Base-by-base conservation (phyloP, 768 basidiomycete genomes). In the Agaricus blazei region DNA sequence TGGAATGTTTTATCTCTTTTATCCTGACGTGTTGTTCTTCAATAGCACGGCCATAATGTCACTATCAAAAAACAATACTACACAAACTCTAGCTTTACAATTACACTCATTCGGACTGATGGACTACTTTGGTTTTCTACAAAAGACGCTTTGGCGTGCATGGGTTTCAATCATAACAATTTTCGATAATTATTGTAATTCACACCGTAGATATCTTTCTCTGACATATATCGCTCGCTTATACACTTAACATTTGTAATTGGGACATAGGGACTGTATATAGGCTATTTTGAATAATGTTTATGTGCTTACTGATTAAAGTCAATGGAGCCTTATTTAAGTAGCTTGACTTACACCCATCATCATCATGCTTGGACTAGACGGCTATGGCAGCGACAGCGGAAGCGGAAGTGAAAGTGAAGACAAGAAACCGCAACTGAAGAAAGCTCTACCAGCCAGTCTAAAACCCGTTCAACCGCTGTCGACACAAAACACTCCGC, bases 371-470 rank as follows among this genome's bases (percentile, higher is more conserved):
- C 80, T 90, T 59, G 87, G 86, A 31, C 75, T 91, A 56, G 88
- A 87, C 63, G 81, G 76, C 74, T 90, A 91, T 62, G 87, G 87
- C 59, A 91, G 88, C 69, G 87, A 77, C 70, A 78, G 69, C 62
- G 83, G 87, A 60, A 79, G 73, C 63, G 84, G 82, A 55, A n/a
- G 67, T 70, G 43, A 68, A 66, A 11, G 59, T 65, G 0, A 19
- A 19, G 19, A 19, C 19, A 19, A 65, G 72, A 54, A 68, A 70
- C 41, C 57, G 51, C 56, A 54, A 47, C 34, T 48, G 47, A 37
- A 60, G 57, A 26, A 51, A 38, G 58, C 27, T 48, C 48, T 43
- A 7, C 24, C 34, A 11, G 14, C 29, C 2, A 2, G 27, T 54
- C 7, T 11, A 34, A 34, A 34, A 3, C 36, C n/a, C n/a, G 15